Evolutionary conservation across 306 rosid species (phyloP).

Genomic region (Potentilla sterilis): DNA sequence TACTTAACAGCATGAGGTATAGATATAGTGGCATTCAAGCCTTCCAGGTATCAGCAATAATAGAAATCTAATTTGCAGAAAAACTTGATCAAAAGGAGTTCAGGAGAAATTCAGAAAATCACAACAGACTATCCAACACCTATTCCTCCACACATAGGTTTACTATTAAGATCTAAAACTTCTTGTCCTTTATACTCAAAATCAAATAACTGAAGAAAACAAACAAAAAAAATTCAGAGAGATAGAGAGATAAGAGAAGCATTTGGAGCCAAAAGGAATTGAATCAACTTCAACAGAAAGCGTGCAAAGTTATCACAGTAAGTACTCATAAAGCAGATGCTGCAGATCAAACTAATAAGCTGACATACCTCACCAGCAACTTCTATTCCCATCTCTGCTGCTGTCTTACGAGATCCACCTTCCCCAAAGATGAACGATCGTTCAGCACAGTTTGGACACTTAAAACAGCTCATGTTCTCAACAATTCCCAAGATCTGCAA

Average conservation of each 20-base stretch:
- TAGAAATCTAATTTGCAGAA: too few species aligned
- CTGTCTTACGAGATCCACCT: constrained; percentile 62
- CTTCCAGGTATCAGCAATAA: not conserved
- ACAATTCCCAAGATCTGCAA: constrained; percentile 87
- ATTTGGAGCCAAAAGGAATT: not conserved
- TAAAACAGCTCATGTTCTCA: constrained; percentile 94
- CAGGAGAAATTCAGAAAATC: not conserved
- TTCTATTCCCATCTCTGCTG: constrained; percentile 72
- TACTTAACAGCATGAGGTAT: not conserved
- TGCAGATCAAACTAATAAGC: not conserved
- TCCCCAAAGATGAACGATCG: constrained; percentile 76
- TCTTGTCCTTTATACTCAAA: not conserved
- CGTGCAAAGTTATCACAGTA: not conserved
- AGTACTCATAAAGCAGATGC: not conserved
- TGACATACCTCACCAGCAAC: constrained; percentile 73
- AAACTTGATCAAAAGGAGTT: not conserved
- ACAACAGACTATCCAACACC: not conserved
- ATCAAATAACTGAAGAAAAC: not conserved
- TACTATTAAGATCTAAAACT: not conserved
- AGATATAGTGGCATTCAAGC: not conserved
- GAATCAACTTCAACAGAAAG: not conserved
- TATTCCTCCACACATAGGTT: not conserved
- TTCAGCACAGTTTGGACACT: constrained; percentile 80
- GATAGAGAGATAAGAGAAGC: not conserved
- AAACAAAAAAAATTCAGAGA: not conserved